These are phyloP conservation scores for Eremothecium gossypii DNA, from an alignment of 1,139 yeast genomes.

Conservation along the genomic window DNA sequence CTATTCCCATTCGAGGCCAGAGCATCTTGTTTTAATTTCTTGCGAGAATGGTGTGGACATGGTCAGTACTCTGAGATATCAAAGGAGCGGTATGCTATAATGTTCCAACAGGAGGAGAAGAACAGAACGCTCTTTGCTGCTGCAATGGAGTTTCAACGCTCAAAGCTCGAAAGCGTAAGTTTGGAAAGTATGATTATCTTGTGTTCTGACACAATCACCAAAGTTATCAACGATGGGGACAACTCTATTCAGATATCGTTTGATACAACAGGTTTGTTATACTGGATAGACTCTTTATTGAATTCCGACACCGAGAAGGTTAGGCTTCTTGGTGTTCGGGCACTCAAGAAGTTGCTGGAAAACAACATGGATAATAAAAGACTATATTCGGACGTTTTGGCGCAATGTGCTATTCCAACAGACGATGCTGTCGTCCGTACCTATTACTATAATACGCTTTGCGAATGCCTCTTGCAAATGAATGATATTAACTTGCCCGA, in stretches of 20 bases:
- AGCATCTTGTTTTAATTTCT: constrained; percentile 66
- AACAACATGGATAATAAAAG: constrained; percentile 50
- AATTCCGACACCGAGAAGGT: constrained; percentile 50
- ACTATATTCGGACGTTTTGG: constrained; percentile 53
- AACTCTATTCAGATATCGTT: constrained; percentile 46
- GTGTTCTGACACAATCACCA: constrained; percentile 57
- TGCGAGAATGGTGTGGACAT: constrained; percentile 92
- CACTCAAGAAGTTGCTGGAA: constrained; percentile 56
- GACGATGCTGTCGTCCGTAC: constrained; percentile 45
- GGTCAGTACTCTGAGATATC: constrained; percentile 58
- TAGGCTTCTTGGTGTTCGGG: constrained; percentile 59
- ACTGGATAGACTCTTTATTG: constrained; percentile 72
- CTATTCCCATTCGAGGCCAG: constrained; percentile 84
- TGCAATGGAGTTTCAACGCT: constrained; percentile 72
- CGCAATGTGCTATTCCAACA: constrained; percentile 58
- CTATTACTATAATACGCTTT: constrained; percentile 62
- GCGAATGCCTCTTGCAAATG: constrained; percentile 39
- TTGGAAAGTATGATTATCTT: constrained; percentile 78
- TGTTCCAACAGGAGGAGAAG: constrained; percentile 40
- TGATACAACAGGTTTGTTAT: constrained; percentile 57
- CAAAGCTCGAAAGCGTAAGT: constrained; percentile 61
- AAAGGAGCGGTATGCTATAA: constrained; percentile 56
- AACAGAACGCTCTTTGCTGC: constrained; percentile 39
- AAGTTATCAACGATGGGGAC: constrained; percentile 35
- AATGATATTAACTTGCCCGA: constrained; percentile 26